These are phyloP conservation scores for Salix purpurea DNA, from an alignment of 345 rosid species.

Conservation along the genomic window DNA sequence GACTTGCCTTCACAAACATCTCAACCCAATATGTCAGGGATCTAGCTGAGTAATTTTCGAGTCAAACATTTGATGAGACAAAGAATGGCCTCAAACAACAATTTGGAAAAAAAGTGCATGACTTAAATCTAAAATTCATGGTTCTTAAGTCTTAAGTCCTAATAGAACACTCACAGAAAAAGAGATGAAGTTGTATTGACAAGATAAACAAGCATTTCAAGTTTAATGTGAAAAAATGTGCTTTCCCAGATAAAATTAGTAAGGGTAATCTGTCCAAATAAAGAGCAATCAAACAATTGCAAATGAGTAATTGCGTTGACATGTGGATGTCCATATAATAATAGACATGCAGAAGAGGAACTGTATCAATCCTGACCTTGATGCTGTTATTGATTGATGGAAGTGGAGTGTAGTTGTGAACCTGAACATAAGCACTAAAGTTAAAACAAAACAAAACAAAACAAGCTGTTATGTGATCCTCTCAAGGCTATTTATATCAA, in stretches of 20 bases:
- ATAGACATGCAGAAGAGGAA: background rate
- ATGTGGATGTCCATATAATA: background rate
- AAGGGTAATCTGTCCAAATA: background rate
- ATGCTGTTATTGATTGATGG: slow-evolving; percentile 90
- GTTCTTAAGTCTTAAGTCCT: background rate
- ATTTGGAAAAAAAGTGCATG: background rate
- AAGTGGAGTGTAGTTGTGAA: slow-evolving; percentile 67
- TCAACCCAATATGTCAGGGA: background rate
- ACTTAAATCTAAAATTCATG: background rate
- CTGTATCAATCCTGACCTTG: slow-evolving; percentile 47
- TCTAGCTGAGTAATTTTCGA: background rate
- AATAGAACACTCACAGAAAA: background rate
- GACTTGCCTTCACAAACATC: background rate
- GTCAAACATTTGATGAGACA: background rate
- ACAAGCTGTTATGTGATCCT: background rate
- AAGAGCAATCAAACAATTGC: background rate
- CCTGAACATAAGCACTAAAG: slow-evolving; percentile 43
- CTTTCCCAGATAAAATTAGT: background rate
- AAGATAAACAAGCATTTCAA: background rate
- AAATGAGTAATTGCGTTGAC: too few relatives aligned
- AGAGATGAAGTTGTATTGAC: background rate
- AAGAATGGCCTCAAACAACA: background rate
- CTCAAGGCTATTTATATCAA: background rate
- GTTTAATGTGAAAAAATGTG: background rate
- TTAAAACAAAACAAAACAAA: background rate